Evolutionary conservation across 139 green algal genomes (phyloP), one percentile per base, ranked within the genome.

Genomic region (Zygnema circumcarinatum): DNA sequence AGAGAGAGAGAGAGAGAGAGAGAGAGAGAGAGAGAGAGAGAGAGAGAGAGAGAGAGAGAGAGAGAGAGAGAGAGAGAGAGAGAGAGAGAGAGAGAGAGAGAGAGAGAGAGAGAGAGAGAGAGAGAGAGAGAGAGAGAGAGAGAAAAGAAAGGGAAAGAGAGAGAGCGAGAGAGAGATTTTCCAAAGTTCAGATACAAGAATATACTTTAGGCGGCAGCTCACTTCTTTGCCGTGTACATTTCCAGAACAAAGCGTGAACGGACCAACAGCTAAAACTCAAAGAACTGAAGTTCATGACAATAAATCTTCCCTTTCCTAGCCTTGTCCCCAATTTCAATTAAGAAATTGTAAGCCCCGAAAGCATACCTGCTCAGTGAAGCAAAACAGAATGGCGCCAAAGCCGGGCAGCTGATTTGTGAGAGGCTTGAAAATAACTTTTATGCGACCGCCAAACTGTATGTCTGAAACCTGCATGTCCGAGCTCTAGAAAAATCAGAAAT

Each of bases 351-450:
- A n/a, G n/a, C n/a, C n/a, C n/a, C n/a, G n/a, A n/a, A 62, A 62
- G 32, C 54, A 11, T 22, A 86, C 80, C 80, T 40, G 56, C 21
- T 88, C 33, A 31, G 32, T 73, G 39, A 88, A 52, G 0, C 47
- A 81, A 25, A 88, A 1, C 0, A 88, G 36, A 2, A 88, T 53
- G 1, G 82, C 68, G 11, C 82, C 82, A 62, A 88, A 83, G 31
- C 82, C 67, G 1, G 82, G 82, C 1, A 88, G 2, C 7, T 69
- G 29, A 22, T 84, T 41, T 38, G 39, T 38, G 16, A 88, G 82
- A 3, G 82, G 82, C 11, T 83, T 83, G 68, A 88, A 78, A 36
- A 76, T 38, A 2, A 85, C 25, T 62, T 40, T 62, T 67, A 76
- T 32, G 2, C 33, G 29, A 2, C 39, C 79, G 11, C 39, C 33